These are phyloP conservation scores for Psilocybe cubensis DNA, from an alignment of 768 basidiomycete species.

Conservation along the genomic window DNA sequence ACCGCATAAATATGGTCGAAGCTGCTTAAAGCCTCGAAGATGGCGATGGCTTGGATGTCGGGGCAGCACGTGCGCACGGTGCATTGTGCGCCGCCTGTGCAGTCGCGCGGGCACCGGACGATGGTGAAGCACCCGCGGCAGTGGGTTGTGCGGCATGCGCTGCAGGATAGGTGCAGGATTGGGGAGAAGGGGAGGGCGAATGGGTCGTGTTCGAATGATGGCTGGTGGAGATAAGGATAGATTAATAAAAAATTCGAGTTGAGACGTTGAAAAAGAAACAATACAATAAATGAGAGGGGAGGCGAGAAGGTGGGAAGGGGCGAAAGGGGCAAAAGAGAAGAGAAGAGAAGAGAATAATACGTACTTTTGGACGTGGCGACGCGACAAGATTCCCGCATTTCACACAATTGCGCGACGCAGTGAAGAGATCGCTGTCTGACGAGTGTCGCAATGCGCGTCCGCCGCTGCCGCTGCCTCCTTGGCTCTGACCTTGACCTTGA, in stretches of 20 bases:
- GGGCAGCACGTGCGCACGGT: constrained; percentile 34
- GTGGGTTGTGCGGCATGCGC: constrained; percentile 28
- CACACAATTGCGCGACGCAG: constrained; percentile 25
- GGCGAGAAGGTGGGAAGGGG: too few relatives aligned
- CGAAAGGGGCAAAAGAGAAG: too few relatives aligned
- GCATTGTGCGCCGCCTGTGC: constrained; percentile 30
- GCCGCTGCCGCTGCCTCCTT: too few relatives aligned
- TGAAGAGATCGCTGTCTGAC: constrained; percentile 20
- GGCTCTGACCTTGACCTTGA: too few relatives aligned
- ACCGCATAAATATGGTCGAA: constrained; percentile 32
- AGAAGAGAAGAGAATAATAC: constrained; percentile 8
- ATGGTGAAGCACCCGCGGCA: constrained; percentile 38
- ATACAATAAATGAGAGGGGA: background rate
- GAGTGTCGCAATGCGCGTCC: background rate
- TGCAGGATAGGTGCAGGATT: constrained; percentile 30
- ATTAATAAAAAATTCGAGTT: background rate
- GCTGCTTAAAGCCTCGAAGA: constrained; percentile 34
- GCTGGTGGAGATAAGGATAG: constrained; percentile 1
- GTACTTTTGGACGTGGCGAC: constrained; percentile 26
- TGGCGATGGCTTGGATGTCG: constrained; percentile 31
- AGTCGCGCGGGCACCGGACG: constrained; percentile 22
- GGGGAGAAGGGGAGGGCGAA: constrained; percentile 18
- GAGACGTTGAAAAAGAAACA: background rate
- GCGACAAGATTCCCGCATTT: constrained; percentile 26
- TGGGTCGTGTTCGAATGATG: constrained; percentile 16